Evolutionary conservation across 1,139 yeast species (phyloP), one percentile per base, ranked within the genome.

Genomic region (Hyphopichia fennica): DNA sequence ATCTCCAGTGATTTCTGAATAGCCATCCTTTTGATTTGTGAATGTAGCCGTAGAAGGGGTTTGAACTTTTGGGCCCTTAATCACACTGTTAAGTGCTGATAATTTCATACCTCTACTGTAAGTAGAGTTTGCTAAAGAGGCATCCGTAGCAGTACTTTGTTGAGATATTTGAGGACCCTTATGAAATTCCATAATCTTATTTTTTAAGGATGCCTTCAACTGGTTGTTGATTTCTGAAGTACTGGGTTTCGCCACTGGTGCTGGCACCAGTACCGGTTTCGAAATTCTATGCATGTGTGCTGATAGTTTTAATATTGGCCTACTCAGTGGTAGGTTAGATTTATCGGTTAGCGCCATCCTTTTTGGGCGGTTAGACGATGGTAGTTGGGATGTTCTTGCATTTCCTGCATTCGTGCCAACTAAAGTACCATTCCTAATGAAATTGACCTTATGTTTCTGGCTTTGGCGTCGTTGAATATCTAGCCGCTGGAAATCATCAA

Each of bases 401-500:
- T n/a, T 25, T 25, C 11, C 28, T 9, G 28, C 13, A 7, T 3
- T 4, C 11, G 8, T 25, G 13, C 13, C 13, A 25, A 10, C 13
- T 5, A 10, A 9, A n/a, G 8, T 25, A 4, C 28, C 28, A 16
- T 15, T 29, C 14, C 32, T 29, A 4, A 15, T 29, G 13, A 16
- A 10, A 4, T 14, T 8, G 3, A 29, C 32, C 17, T 14, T 29
- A 16, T 25, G 8, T n/a, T 11, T 25, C 13, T 25, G 28, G 13
- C 13, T 16, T 27, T 13, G 17, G 9, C 25, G 27, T n/a, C 30
- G 17, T 7, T 23, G 34, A 3, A 15, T 4, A 11, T 25, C 40
- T 18, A 38, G 19, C 30, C 31, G 32, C 23, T 36, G 18, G 34
- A 36, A 28, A 4, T 28, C 38, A 25, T 29, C 38, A 7, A 28